A percentile compares a stretch with the other conserved stretches of the same genome.
These are phyloP conservation scores for Globisporangium heterothallicum DNA, from an alignment of 352 stramenopile genomes.

Conservation along the genomic window DNA sequence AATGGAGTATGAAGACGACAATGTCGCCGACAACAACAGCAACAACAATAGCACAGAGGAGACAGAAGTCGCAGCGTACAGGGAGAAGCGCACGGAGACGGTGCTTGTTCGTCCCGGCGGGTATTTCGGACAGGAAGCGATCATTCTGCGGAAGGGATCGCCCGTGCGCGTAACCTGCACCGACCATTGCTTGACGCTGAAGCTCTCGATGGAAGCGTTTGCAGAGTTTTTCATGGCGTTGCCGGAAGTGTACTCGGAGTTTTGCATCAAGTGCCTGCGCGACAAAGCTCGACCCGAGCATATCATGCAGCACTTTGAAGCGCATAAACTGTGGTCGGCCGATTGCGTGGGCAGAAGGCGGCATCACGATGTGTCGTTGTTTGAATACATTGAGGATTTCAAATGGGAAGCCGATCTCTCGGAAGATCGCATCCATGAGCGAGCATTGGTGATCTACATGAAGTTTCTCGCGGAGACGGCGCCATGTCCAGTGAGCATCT, in stretches of 20 bases:
- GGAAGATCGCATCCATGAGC: slow-evolving; percentile 46
- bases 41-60: neutral
- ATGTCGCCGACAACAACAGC: slow-evolving; percentile 1
- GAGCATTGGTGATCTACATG: slow-evolving; percentile 52
- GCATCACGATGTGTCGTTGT: slow-evolving; percentile 48
- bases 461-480: slow-evolving; percentile 41
- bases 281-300: slow-evolving; percentile 39
- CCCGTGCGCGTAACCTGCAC: slow-evolving; percentile 26
- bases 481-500: slow-evolving; percentile 29
- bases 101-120: slow-evolving; percentile 39
- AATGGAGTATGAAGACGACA: slow-evolving; percentile 23
- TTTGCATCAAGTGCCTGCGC: slow-evolving; percentile 63
- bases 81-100: slow-evolving; percentile 13
- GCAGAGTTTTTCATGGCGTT: slow-evolving; percentile 48
- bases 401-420: slow-evolving; percentile 45
- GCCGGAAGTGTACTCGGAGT: slow-evolving; percentile 56
- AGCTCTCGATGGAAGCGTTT: slow-evolving; percentile 34
- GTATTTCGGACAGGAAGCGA: slow-evolving; percentile 63
- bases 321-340: slow-evolving; percentile 48
- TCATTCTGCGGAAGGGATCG: slow-evolving; percentile 41
- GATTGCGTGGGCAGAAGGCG: slow-evolving; percentile 40
- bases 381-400: slow-evolving; percentile 68
- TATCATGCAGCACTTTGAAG: slow-evolving; percentile 67
- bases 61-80: slow-evolving; percentile 8
- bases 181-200: slow-evolving; percentile 45